These are phyloP conservation scores for Musa itinerans DNA, from an alignment of 176 grass and related monocot genomes.

Conservation along the genomic window DNA sequence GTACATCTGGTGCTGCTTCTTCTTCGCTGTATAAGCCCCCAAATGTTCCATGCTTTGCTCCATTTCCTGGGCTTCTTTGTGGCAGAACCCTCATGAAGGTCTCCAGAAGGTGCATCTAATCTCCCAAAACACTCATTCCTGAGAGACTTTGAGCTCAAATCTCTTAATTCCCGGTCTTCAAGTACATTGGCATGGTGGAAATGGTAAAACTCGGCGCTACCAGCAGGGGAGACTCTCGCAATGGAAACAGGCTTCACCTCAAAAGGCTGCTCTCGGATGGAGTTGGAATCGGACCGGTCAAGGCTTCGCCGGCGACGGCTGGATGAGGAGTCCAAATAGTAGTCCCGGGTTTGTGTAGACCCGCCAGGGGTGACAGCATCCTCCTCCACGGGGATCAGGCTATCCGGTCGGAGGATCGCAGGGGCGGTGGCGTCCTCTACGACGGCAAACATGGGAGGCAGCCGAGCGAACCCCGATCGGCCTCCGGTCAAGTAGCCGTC, in stretches of 20 bases:
- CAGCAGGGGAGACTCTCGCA: slow-evolving; percentile 38
- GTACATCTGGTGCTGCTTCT: slow-evolving; percentile 30
- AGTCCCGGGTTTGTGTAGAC: slow-evolving; percentile 54
- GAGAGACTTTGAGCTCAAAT: slow-evolving; percentile 57
- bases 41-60: slow-evolving; percentile 79
- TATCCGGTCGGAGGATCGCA: slow-evolving; percentile 60
- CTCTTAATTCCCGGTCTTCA: slow-evolving; percentile 50
- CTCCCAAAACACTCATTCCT: slow-evolving; percentile 79
- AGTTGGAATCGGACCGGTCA: slow-evolving; percentile 42
- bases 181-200: slow-evolving; percentile 58
- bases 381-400: slow-evolving; percentile 82
- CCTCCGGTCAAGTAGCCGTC: slow-evolving; percentile 76
- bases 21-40: slow-evolving; percentile 57
- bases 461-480: slow-evolving; percentile 49
- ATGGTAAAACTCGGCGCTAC: slow-evolving; percentile 80
- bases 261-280: slow-evolving; percentile 47
- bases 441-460: slow-evolving; percentile 72
- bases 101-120: slow-evolving; percentile 55
- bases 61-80: slow-evolving; percentile 65
- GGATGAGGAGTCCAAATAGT: slow-evolving; percentile 52
- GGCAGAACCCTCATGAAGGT: slow-evolving; percentile 11
- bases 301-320: slow-evolving; percentile 53
- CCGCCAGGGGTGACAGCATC: slow-evolving; percentile 52
- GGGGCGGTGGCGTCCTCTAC: slow-evolving; percentile 49
- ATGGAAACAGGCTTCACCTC: slow-evolving; percentile 31